Evolutionary conservation across 1,284 basidiomycete genomes (phyloP).

Genomic region (Kwoniella shivajii): DNA sequence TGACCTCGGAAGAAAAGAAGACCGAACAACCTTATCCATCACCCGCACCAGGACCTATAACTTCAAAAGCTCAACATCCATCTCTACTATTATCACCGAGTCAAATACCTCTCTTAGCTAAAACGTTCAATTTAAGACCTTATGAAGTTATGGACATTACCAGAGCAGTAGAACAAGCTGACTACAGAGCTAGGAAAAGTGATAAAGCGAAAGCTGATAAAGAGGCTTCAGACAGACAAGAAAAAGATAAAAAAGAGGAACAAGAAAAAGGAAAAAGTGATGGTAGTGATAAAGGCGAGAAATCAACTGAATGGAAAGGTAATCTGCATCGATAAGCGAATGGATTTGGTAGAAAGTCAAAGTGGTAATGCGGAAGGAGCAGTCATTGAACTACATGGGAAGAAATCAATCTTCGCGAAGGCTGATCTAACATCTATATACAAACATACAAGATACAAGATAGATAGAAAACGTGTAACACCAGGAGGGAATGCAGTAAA

Average conservation of each 20-base stretch:
- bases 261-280: neutral
- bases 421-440: neutral
- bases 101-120: constrained; percentile 45
- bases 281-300: neutral
- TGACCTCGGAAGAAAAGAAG: neutral
- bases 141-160: constrained; percentile 53
- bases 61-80: constrained; percentile 21
- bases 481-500: too few species aligned
- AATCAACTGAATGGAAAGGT: constrained; percentile 26
- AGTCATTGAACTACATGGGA: too few species aligned
- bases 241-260: constrained; percentile 10
- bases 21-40: constrained; percentile 16
- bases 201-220: constrained; percentile 13
- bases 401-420: too few species aligned
- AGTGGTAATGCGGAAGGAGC: too few species aligned
- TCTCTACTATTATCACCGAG: constrained; percentile 32
- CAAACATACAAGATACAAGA: too few species aligned
- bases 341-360: neutral
- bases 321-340: constrained; percentile 27
- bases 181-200: constrained; percentile 37
- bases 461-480: too few species aligned
- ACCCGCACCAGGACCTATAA: constrained; percentile 17
- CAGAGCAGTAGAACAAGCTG: constrained; percentile 55
- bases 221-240: constrained; percentile 9
- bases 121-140: constrained; percentile 46